Conservation (phyloP, 257 asterid genomes). For the Salvia hispanica region DNA sequence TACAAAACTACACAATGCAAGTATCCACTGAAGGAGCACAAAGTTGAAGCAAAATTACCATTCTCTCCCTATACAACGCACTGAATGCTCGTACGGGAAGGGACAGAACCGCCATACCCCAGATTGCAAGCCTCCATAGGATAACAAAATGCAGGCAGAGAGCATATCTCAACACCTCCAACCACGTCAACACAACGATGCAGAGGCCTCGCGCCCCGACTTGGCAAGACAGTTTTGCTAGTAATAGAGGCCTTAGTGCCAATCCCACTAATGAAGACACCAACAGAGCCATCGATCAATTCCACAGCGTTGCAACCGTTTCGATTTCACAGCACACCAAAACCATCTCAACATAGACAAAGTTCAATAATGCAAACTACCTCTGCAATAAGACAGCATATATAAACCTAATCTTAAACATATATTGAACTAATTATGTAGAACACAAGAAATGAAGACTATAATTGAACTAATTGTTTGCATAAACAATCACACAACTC, state of each 20-base stretch:
- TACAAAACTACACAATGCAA: neutral
- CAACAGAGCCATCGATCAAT: constrained; percentile 38
- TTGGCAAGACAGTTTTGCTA: constrained; percentile 45
- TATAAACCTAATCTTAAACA: neutral
- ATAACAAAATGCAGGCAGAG: constrained; percentile 44
- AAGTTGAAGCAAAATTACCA: constrained; percentile 40
- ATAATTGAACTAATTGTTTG: neutral
- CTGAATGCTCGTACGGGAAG: constrained; percentile 55
- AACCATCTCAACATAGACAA: constrained; percentile 32
- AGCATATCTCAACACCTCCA: constrained; percentile 53
- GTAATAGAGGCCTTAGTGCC: constrained; percentile 47
- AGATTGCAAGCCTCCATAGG: constrained; percentile 43
- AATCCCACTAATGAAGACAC: constrained; percentile 31
- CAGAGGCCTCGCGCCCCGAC: constrained; percentile 40
- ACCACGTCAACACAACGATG: constrained; percentile 46
- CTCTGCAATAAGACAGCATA: neutral
- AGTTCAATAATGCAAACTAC: neutral
- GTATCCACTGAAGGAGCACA: neutral
- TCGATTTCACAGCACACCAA: neutral
- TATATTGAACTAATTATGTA: neutral
- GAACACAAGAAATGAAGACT: neutral
- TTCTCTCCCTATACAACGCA: constrained; percentile 54
- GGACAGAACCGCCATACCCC: constrained; percentile 45
- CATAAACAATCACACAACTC: neutral
- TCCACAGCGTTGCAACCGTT: constrained; percentile 15